Percentiles rank a stretch among this genome's conserved stretches.
These are phyloP conservation scores for Pouteria glomerata DNA, from an alignment of 148 eudicot genomes.

Conservation along the genomic window DNA sequence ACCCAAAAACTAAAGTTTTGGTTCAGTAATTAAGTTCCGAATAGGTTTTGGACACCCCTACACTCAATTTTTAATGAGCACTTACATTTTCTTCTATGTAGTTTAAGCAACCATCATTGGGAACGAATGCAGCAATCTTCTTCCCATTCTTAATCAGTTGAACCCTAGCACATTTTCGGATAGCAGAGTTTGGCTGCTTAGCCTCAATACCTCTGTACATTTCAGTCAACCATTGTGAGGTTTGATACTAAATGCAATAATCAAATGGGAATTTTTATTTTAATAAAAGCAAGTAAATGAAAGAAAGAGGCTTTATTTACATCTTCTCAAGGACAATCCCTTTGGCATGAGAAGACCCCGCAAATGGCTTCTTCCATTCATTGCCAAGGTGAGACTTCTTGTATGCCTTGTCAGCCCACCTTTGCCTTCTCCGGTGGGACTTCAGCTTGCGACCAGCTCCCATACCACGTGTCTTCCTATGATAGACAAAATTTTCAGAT, in stretches of 20 bases:
- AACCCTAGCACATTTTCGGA: constrained; percentile 43
- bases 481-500: not conserved
- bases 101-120: constrained; percentile 51
- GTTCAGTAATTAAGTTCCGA: too few species aligned
- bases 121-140: constrained; percentile 49
- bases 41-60: too few species aligned
- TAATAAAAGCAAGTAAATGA: not conserved
- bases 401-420: constrained; percentile 87
- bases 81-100: constrained; percentile 49
- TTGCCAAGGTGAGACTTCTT: constrained; percentile 88
- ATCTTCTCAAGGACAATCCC: constrained; percentile 89
- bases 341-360: constrained; percentile 83
- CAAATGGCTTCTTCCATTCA: constrained; percentile 87
- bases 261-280: not conserved
- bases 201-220: constrained; percentile 43
- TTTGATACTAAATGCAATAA: not conserved
- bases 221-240: not conserved
- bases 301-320: constrained; percentile 24
- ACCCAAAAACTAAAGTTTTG: too few species aligned
- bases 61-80: not conserved
- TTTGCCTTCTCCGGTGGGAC: constrained; percentile 73
- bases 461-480: constrained; percentile 73
- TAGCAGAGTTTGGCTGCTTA: constrained; percentile 51
- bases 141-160: constrained; percentile 48
- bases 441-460: constrained; percentile 90